Conservation (phyloP, 2,329 filamentous ascomycete genomes). For the Fusarium sp. region DNA sequence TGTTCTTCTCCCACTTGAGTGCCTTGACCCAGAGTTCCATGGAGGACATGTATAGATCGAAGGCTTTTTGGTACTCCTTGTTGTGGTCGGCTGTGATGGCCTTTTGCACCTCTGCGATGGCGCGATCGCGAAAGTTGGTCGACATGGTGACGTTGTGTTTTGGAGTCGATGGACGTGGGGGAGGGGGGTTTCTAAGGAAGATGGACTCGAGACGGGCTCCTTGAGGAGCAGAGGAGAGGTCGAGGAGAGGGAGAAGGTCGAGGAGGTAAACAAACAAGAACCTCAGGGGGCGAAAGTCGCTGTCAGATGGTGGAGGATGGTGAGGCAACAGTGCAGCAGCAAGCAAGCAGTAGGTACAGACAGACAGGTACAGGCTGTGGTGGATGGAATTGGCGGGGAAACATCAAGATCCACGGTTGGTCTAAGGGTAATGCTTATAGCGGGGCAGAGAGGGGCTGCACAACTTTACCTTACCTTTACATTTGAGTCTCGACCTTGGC, state of each 20-base stretch:
- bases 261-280: background rate
- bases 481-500: slow-evolving; percentile 2
- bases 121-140: slow-evolving; percentile 95
- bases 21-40: slow-evolving; percentile 99
- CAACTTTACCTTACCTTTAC: slow-evolving; percentile 25
- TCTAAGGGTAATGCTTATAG: slow-evolving; percentile 50
- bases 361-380: slow-evolving; percentile 22
- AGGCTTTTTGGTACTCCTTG: slow-evolving; percentile 96
- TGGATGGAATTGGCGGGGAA: slow-evolving; percentile 55
- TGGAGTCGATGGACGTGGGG: slow-evolving; percentile 32
- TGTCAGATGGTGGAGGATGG: slow-evolving; percentile 29
- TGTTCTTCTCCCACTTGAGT: slow-evolving; percentile 99
- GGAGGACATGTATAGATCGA: slow-evolving; percentile 94
- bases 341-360: background rate
- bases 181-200: slow-evolving; percentile 8
- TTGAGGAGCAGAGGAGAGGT: background rate
- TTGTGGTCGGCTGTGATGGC: slow-evolving; percentile 97
- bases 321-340: slow-evolving; percentile 39
- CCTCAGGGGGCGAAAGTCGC: slow-evolving; percentile 9
- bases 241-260: background rate
- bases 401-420: slow-evolving; percentile 43
- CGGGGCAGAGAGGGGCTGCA: slow-evolving; percentile 51
- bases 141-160: slow-evolving; percentile 73
- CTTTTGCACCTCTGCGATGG: slow-evolving; percentile 96
- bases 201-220: slow-evolving; percentile 3